Base-by-base conservation (phyloP, 2,329 filamentous ascomycete genomes). In the Thelonectria discophora region DNA sequence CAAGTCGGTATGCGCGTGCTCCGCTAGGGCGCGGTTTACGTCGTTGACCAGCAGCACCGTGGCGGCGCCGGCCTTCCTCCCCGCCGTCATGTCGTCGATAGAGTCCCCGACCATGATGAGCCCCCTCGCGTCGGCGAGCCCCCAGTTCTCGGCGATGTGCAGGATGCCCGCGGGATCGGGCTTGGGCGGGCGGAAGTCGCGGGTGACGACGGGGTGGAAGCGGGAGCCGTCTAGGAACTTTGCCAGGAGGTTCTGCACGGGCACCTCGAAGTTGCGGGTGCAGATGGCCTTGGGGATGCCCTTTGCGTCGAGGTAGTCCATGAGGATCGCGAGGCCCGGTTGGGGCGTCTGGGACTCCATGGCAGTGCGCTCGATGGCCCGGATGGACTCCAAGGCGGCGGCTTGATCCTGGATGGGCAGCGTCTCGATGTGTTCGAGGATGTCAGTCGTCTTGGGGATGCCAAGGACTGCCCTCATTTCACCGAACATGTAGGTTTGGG, bases 401-500 rank as follows among this genome's bases (percentile, higher is more conserved):
- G 86, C 81, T 70, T 89, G 89, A 53, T 77, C 72, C 12, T 86
- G 77, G 0, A 78, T 70, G 0, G 93, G 88, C 0, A 98, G 88
- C 2, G 83, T 79, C 74, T 93, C 89, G 74, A 97, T 89, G 79
- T 98, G 92, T 63, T 93, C 89, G 43, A 99, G 88, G 74, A 99
- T 98, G 78, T 99, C 95, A 72, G 83, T 81, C 37, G 81, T 78
- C 74, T 89, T 90, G 64, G 86, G 76, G 69, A 98, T 97, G 51
- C 81, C 83, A 15, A 98, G 85, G 8, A 87, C 89, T 13, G 80
- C 74, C 66, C 89, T 90, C 94, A 99, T 98, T 73, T 96, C 85
- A 18, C 79, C 77, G 78, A 98, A 98, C 94, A 98, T 99, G 84
- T 97, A 92, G 69, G 91, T 95, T 78, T 98, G 94, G 0, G 94